Evolutionary conservation across 2,329 filamentous ascomycete species (phyloP).

Genomic region (Paecilomyces sp.): DNA sequence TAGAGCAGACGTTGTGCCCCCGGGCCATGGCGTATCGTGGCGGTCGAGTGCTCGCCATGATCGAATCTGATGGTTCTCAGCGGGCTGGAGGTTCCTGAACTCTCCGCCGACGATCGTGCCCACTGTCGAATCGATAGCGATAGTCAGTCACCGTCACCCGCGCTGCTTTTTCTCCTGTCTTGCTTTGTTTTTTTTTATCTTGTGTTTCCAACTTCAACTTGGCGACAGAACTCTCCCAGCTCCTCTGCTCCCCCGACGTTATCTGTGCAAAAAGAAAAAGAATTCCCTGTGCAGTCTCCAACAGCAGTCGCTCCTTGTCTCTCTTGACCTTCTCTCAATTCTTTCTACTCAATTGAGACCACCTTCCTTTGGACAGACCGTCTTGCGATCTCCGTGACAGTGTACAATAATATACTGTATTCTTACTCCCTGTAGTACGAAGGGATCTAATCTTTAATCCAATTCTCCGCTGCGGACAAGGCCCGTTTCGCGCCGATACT

Average conservation of each 20-base stretch:
- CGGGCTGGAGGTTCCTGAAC: neutral
- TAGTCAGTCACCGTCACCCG: neutral
- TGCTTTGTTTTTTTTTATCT: neutral
- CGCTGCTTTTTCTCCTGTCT: neutral
- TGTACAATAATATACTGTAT: neutral
- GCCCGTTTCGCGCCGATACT: neutral
- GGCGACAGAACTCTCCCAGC: neutral
- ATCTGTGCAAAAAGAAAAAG: neutral
- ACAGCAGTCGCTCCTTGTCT: neutral
- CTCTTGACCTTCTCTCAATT: neutral
- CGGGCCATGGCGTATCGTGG: neutral
- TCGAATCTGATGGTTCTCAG: neutral
- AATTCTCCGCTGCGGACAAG: neutral
- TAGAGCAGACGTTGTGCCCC: neutral
- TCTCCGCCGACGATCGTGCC: neutral
- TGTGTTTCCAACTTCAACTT: neutral
- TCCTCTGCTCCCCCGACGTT: neutral
- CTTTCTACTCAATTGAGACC: neutral
- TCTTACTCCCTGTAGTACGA: neutral
- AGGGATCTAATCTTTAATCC: neutral
- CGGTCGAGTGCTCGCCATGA: neutral
- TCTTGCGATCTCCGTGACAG: neutral
- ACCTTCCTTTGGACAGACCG: neutral
- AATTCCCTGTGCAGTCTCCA: neutral
- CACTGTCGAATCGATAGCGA: neutral